Evolutionary conservation across 139 green algal genomes (phyloP).

Genomic region (Closterium sp.): DNA sequence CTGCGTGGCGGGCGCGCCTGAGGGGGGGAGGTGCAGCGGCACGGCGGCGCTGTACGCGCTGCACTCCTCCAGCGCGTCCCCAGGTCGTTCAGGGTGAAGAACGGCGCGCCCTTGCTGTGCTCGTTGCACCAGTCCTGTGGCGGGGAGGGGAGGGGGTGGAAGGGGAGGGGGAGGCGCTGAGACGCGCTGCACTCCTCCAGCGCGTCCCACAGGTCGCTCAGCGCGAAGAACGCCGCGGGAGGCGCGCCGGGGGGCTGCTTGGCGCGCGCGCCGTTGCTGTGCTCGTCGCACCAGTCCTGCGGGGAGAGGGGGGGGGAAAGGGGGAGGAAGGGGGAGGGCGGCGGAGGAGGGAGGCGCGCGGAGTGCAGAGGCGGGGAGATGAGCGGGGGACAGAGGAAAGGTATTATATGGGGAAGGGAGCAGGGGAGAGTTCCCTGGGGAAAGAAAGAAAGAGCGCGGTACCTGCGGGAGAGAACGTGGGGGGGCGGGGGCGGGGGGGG

Average conservation of each 20-base stretch:
- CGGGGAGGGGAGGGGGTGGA: too few species aligned
- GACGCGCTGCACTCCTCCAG: slow-evolving; percentile 51
- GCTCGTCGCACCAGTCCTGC: neutral
- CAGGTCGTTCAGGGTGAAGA: too few species aligned
- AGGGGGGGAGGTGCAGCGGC: slow-evolving; percentile 21
- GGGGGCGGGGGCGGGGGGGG: too few species aligned
- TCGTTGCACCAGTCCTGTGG: too few species aligned
- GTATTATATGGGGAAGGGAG: too few species aligned
- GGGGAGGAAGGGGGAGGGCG: too few species aligned
- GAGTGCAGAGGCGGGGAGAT: neutral
- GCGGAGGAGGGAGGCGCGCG: neutral
- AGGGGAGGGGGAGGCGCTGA: too few species aligned
- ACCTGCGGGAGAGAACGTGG: neutral
- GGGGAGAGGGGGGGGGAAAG: too few species aligned
- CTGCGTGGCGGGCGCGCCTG: slow-evolving; percentile 24
- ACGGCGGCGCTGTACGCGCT: slow-evolving; percentile 49
- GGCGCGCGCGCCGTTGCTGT: neutral
- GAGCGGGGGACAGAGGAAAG: neutral
- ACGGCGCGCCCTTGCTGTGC: too few species aligned
- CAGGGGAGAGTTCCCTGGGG: too few species aligned
- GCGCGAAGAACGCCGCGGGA: slow-evolving; percentile 4
- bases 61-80: too few species aligned
- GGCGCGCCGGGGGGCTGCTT: neutral
- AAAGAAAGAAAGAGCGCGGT: too few species aligned
- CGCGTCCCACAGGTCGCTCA: slow-evolving; percentile 36